Conservation (phyloP, 768 basidiomycete genomes). For the Macrolepiota fuliginosa region DNA sequence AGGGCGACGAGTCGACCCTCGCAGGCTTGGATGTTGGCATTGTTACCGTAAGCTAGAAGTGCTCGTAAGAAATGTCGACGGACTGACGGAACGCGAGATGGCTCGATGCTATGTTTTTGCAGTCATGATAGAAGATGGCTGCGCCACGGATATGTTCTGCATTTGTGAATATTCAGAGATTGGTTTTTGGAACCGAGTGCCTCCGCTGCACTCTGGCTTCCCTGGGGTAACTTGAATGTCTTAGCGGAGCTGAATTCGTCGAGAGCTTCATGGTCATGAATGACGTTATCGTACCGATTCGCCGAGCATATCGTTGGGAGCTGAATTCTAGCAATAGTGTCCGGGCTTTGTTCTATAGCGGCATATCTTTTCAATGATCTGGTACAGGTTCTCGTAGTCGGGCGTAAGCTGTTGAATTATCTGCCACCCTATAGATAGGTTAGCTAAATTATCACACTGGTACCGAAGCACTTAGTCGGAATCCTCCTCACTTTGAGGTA, state of each 20-base stretch:
- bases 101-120: constrained; percentile 29
- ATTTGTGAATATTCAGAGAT: not conserved
- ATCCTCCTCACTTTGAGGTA: constrained; percentile 16
- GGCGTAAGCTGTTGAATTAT: constrained; percentile 37
- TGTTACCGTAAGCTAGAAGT: not conserved
- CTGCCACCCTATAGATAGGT: constrained; percentile 17
- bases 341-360: constrained; percentile 22
- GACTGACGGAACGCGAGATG: constrained; percentile 18
- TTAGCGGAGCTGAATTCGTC: too few relatives aligned
- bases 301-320: not conserved
- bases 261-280: not conserved
- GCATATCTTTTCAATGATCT: constrained; percentile 22
- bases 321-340: not conserved
- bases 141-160: constrained; percentile 26
- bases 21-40: constrained; percentile 25
- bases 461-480: not conserved
- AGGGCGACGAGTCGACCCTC: constrained; percentile 31
- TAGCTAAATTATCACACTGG: not conserved
- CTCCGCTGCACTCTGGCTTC: constrained; percentile 17
- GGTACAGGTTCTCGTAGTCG: constrained; percentile 20
- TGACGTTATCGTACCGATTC: not conserved
- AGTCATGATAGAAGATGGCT: constrained; percentile 27
- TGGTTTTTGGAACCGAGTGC: constrained; percentile 11
- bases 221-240: constrained; percentile 20
- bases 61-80: not conserved